phyloP scores from a whole-genome alignment of 495 filamentous ascomycete genomes.

The Cercophora sp. region DNA sequence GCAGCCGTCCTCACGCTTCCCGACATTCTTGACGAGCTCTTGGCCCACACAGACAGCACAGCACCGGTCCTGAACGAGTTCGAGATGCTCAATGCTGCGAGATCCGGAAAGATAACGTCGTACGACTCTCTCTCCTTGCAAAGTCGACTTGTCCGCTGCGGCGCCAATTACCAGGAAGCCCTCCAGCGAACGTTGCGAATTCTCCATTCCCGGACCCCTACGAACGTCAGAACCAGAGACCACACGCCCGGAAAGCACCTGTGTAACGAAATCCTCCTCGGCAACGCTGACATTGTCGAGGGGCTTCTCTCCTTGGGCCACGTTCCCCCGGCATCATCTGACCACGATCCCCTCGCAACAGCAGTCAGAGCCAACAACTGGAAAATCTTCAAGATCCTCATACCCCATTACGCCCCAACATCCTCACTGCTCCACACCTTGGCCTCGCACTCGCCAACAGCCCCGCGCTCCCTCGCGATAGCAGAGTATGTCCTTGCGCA shows the following conservation, averaged over 20 bases:
- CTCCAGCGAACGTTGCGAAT: neutral
- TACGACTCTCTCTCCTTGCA: slow-evolving; percentile 10
- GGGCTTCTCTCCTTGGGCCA: slow-evolving; percentile 9
- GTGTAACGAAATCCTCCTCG: slow-evolving; percentile 11
- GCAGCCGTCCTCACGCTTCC: slow-evolving; percentile 13
- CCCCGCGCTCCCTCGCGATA: slow-evolving; percentile 1
- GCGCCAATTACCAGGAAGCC: neutral
- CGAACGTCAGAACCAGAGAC: neutral
- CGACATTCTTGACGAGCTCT: slow-evolving; percentile 14
- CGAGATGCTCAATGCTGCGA: slow-evolving; percentile 7
- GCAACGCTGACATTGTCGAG: slow-evolving; percentile 13
- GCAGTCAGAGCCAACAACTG: slow-evolving; percentile 9
- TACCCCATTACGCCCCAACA: neutral
- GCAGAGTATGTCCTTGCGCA: neutral
- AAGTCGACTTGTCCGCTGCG: slow-evolving; percentile 12
- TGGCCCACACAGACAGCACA: neutral
- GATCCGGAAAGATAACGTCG: neutral
- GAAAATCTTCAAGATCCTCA: slow-evolving; percentile 1
- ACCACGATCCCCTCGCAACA: neutral
- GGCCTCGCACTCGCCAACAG: neutral
- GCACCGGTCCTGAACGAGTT: slow-evolving; percentile 7
- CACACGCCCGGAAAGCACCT: slow-evolving; percentile 9
- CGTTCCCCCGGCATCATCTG: neutral
- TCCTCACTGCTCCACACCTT: no score
- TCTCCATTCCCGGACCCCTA: neutral